phyloP scores from a whole-genome alignment of 495 filamentous ascomycete species.

The Aspergillus cavernicola region DNA sequence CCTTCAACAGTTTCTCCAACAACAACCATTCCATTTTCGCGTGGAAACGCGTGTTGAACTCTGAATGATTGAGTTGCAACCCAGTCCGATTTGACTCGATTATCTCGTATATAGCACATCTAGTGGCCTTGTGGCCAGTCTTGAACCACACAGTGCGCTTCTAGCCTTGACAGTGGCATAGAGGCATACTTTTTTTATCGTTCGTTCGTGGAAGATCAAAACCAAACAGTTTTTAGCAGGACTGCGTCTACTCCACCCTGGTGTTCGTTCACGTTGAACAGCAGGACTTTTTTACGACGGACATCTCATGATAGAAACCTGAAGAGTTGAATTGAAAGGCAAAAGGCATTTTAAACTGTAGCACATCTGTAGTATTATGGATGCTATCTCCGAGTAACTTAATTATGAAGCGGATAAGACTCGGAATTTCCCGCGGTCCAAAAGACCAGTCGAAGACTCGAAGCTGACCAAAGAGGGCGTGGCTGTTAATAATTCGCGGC shows the following conservation, averaged over 20 bases:
- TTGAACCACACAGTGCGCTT: constrained; percentile 43
- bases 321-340: no score
- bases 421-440: background rate
- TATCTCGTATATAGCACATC: background rate
- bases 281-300: constrained; percentile 53
- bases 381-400: constrained; percentile 1
- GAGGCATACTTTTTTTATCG: constrained; percentile 43
- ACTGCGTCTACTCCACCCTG: constrained; percentile 56
- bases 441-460: background rate
- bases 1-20: background rate
- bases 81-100: background rate
- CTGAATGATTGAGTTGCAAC: constrained; percentile 4
- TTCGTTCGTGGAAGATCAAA: constrained; percentile 56
- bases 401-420: background rate
- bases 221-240: constrained; percentile 54
- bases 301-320: constrained; percentile 27
- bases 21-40: background rate
- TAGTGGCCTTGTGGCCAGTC: background rate
- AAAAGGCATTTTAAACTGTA: no score
- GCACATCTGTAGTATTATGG: no score
- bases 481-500: constrained; percentile 12
- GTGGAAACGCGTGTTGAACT: background rate
- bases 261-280: constrained; percentile 40
- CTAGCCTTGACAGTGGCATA: constrained; percentile 39
- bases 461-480: constrained; percentile 11